These are phyloP conservation scores for Suillus paluster DNA, from an alignment of 768 basidiomycete species.

Conservation along the genomic window DNA sequence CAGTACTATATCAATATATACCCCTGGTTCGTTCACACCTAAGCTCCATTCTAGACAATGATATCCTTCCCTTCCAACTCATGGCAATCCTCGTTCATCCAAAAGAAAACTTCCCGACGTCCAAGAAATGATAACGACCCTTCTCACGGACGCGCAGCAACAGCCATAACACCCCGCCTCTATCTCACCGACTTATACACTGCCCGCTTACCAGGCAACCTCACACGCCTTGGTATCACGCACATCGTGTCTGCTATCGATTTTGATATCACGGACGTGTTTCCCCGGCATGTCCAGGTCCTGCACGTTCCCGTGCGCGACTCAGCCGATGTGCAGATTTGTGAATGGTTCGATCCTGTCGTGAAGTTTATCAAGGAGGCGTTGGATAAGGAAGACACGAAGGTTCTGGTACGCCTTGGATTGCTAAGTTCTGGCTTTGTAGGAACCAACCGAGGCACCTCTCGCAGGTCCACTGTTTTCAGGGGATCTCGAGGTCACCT, in stretches of 20 bases:
- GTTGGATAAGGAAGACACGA: conserved; percentile 44
- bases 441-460: conserved; percentile 1
- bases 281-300: conserved; percentile 39
- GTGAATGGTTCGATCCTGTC: conserved; percentile 49
- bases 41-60: conserved; percentile 24
- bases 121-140: conserved; percentile 12
- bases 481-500: conserved; percentile 76
- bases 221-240: conserved; percentile 67
- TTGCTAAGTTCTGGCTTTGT: conserved; percentile 2
- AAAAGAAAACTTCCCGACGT: conserved; percentile 20
- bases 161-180: conserved; percentile 49
- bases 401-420: conserved; percentile 52
- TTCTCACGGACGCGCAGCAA: conserved; percentile 25
- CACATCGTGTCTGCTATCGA: conserved; percentile 75
- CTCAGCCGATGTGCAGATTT: conserved; percentile 43
- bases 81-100: conserved; percentile 33
- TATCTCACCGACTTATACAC: conserved; percentile 68
- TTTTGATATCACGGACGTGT: conserved; percentile 28
- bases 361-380: conserved; percentile 58
- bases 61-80: conserved; percentile 35
- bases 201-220: conserved; percentile 51
- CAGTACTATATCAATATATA: not conserved
- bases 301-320: conserved; percentile 61
- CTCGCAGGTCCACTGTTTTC: conserved; percentile 72
- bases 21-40: not conserved